phyloP scores from a whole-genome alignment of 2,329 filamentous ascomycete species.

The Cercospora sp. region DNA sequence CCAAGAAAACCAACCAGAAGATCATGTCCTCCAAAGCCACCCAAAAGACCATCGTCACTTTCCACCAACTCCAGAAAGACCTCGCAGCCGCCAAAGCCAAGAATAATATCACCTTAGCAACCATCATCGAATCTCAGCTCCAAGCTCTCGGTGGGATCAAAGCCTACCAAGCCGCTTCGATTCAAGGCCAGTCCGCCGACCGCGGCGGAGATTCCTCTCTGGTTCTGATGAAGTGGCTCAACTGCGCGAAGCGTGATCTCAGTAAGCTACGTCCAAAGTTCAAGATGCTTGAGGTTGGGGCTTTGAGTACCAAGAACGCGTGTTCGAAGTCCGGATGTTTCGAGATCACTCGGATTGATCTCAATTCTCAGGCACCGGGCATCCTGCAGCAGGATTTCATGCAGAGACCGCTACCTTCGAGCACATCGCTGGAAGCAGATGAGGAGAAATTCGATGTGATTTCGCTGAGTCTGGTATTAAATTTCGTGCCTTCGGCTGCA shows the following conservation, averaged over 20 bases:
- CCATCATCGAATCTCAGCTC: conserved; percentile 52
- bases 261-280: conserved; percentile 40
- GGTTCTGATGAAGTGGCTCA: conserved; percentile 60
- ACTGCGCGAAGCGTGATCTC: conserved; percentile 7
- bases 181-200: conserved; percentile 59
- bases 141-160: conserved; percentile 59
- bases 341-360: conserved; percentile 78
- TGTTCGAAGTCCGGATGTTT: conserved; percentile 73
- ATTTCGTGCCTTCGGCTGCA: conserved; percentile 80
- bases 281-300: conserved; percentile 83
- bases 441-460: conserved; percentile 75
- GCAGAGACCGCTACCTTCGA: conserved; percentile 70
- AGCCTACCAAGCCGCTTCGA: conserved; percentile 63
- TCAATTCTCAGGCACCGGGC: conserved; percentile 78
- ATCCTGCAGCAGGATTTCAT: conserved; percentile 95
- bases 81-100: conserved; percentile 53
- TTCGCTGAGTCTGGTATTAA: conserved; percentile 87
- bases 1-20: conserved; percentile 35
- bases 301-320: conserved; percentile 79
- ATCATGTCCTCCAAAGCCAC: conserved; percentile 59
- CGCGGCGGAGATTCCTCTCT: conserved; percentile 65
- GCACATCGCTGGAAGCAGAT: not conserved
- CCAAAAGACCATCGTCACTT: conserved; percentile 58
- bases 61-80: conserved; percentile 61
- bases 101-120: conserved; percentile 43